Conservation (phyloP, 257 asterid species). For the Capsicum chinense region DNA sequence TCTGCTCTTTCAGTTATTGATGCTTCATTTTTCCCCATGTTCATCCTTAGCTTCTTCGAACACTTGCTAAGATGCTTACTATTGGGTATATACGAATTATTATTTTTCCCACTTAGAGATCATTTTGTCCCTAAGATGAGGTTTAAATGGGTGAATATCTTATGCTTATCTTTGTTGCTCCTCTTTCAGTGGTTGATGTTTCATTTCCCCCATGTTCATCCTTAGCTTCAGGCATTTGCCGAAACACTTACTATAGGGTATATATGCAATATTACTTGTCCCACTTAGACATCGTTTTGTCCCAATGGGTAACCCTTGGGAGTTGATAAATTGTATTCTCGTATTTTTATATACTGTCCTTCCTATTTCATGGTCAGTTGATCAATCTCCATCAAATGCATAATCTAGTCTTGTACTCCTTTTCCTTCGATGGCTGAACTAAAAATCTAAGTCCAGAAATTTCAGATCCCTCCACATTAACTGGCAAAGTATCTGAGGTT, state of each 20-base stretch:
- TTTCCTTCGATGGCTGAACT: not conserved
- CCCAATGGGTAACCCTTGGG: not conserved
- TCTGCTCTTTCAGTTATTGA: not conserved
- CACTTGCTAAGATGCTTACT: not conserved
- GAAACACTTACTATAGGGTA: not conserved
- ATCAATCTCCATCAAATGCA: not conserved
- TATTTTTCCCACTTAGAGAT: not conserved
- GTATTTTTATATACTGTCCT: not conserved
- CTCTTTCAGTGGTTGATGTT: constrained; percentile 13
- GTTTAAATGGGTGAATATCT: not conserved
- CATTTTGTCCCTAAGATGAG: not conserved
- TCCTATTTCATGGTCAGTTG: constrained; percentile 14
- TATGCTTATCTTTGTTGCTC: not conserved
- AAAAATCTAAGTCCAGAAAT: not conserved
- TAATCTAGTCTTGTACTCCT: not conserved
- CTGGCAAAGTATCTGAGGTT: not conserved
- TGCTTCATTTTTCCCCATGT: not conserved
- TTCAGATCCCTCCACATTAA: not conserved
- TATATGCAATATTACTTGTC: not conserved
- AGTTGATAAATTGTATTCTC: not conserved
- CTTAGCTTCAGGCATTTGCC: not conserved
- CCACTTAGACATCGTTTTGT: not conserved
- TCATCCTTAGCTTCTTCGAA: constrained; percentile 1
- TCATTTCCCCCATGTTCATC: not conserved
- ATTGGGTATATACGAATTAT: not conserved